Evolutionary conservation across 257 asterid genomes (phyloP).

Genomic region (Anisodus acutangulus): DNA sequence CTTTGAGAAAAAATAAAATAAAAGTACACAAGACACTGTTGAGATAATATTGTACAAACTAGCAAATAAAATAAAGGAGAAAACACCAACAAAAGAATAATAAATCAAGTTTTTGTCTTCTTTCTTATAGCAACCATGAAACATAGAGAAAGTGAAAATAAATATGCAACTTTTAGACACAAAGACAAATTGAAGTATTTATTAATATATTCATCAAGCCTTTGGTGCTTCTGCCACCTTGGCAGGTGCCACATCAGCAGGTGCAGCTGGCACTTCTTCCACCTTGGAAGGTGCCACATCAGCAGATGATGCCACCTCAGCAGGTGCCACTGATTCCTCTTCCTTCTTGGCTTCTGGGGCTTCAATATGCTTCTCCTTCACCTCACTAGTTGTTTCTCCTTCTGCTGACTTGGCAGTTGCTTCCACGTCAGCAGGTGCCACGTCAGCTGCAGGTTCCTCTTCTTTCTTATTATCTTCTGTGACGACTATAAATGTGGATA

Average conservation of each 20-base stretch:
- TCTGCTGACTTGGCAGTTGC: slow-evolving; percentile 27
- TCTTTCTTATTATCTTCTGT: slow-evolving; percentile 51
- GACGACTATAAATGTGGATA: slow-evolving; percentile 55
- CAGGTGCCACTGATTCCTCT: slow-evolving; percentile 14
- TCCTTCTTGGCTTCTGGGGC: slow-evolving; percentile 31
- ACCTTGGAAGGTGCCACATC: background rate
- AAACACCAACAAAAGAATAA: slow-evolving; percentile 41
- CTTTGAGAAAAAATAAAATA: background rate
- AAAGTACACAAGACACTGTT: slow-evolving; percentile 1
- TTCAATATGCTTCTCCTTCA: slow-evolving; percentile 61
- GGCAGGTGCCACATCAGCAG: slow-evolving; percentile 34
- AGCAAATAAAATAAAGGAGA: background rate
- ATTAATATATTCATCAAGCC: background rate
- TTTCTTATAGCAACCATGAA: slow-evolving; percentile 29
- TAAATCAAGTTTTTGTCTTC: slow-evolving; percentile 33
- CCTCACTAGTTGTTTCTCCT: slow-evolving; percentile 43
- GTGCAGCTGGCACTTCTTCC: background rate
- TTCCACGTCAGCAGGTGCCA: slow-evolving; percentile 31
- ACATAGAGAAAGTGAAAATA: background rate
- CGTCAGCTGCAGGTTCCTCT: slow-evolving; percentile 32
- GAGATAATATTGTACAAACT: background rate
- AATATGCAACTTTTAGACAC: no score
- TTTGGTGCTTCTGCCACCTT: slow-evolving; percentile 51
- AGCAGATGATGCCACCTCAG: background rate
- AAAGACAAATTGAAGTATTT: no score